Evolutionary conservation across 768 basidiomycete genomes (phyloP), one percentile per base, ranked within the genome.

Genomic region (Russula sp.): DNA sequence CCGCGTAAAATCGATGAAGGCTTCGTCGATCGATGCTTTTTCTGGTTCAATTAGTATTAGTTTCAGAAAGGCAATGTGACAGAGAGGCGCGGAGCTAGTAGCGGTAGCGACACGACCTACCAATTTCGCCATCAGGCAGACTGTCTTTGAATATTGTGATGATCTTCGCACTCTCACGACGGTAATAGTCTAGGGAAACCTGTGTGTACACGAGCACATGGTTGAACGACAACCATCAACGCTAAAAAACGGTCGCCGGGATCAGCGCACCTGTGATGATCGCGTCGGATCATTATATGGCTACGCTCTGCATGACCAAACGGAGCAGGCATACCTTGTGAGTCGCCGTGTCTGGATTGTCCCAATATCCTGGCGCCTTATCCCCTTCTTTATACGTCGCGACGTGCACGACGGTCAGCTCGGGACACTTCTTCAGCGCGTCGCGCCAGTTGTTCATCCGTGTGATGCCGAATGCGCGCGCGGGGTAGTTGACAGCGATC

Each of bases 1-100:
- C 9, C 79, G 79, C 3, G 93, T 90, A 59, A 98, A 82, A 72
- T 98, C 96, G 59, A 98, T 84, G 73, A 95, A 99, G 0, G 92
- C 93, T 70, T 99, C 97, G 69, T 98, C 97, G 39, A 98, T 97
- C 0, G 93, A 96, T 25, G 97, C 97, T 71, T 95, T 97, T 74
- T 99, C 96, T 94, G 71, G 11, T 51, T 35, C 16, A n/a, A n/a
- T n/a, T n/a, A n/a, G n/a, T n/a, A 34, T 29, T 48, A 7, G 20
- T 29, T 11, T 50, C 50, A 60, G 36, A 42, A 14, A 16, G 14
- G 9, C n/a, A n/a, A n/a, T 7, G n/a, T 3, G 8, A 29, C 34
- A 13, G 18, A 29, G 11, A 20, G 42, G 48, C 4, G 48, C 4
- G 25, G 25, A 13, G 9, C 25, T 7, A n/a, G 7, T 54, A 34